A percentile compares a stretch with the other conserved stretches of the same genome.
phyloP scores from a whole-genome alignment of 495 filamentous ascomycete genomes.

The Daldinia vernicosa region DNA sequence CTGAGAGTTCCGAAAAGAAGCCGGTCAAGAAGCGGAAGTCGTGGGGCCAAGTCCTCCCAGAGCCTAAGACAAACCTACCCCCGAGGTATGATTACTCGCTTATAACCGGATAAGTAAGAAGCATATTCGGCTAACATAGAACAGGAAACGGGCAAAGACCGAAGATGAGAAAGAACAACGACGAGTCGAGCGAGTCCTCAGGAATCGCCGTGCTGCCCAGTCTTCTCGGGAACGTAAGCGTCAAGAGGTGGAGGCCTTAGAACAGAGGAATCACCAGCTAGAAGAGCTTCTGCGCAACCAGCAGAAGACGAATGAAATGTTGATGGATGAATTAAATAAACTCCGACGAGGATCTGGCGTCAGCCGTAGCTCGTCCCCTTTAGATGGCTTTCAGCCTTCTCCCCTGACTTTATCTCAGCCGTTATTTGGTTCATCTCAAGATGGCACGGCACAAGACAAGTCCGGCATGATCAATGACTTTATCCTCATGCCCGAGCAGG shows the following conservation, averaged over 20 bases:
- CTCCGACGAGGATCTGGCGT: constrained; percentile 64
- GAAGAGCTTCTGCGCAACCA: constrained; percentile 69
- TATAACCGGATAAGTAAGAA: background rate
- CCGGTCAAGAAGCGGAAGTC: constrained; percentile 96
- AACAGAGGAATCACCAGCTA: constrained; percentile 77
- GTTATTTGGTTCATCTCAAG: constrained; percentile 57
- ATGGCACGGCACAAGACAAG: constrained; percentile 42
- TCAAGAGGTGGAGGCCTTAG: constrained; percentile 88
- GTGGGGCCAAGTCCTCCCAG: constrained; percentile 96
- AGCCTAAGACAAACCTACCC: constrained; percentile 95
- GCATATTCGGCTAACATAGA: constrained; percentile 16
- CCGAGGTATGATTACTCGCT: constrained; percentile 72
- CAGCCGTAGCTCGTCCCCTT: constrained; percentile 53
- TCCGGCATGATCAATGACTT: constrained; percentile 50
- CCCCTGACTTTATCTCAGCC: constrained; percentile 62
- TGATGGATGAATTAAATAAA: constrained; percentile 71
- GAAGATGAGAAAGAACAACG: constrained; percentile 99
- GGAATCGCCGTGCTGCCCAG: constrained; percentile 94
- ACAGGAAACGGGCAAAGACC: constrained; percentile 95
- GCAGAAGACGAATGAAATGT: constrained; percentile 70
- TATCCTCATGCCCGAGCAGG: constrained; percentile 47
- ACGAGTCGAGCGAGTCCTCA: constrained; percentile 93
- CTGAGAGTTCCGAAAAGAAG: constrained; percentile 69
- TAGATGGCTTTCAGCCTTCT: constrained; percentile 51
- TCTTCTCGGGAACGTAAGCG: constrained; percentile 96